These are phyloP conservation scores for Neonectria neomacrospora DNA, from an alignment of 2,329 filamentous ascomycete genomes.

Conservation along the genomic window DNA sequence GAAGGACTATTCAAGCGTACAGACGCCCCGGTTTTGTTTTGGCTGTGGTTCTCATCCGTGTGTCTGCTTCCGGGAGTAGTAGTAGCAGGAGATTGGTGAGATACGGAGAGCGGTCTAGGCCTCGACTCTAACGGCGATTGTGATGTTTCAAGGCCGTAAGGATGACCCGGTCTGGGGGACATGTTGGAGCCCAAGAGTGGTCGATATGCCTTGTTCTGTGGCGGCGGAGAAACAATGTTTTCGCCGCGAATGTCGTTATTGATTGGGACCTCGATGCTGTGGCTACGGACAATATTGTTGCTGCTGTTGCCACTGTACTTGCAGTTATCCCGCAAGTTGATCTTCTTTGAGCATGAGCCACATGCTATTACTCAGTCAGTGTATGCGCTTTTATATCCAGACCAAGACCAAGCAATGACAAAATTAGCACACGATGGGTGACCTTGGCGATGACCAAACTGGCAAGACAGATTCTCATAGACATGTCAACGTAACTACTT, in stretches of 20 bases:
- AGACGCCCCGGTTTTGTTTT: conserved; percentile 28
- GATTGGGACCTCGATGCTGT: not conserved
- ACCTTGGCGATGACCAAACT: not conserved
- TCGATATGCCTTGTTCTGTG: not conserved
- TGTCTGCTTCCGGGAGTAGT: conserved; percentile 26
- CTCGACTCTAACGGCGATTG: not conserved
- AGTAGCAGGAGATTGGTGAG: conserved; percentile 24
- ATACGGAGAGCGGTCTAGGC: not conserved
- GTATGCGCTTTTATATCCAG: not conserved
- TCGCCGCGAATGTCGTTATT: conserved; percentile 1
- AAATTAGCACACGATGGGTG: not conserved
- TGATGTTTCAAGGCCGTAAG: not conserved
- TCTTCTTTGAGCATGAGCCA: conserved; percentile 46
- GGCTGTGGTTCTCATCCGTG: conserved; percentile 13
- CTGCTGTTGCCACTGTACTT: conserved; percentile 38
- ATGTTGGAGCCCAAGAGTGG: not conserved
- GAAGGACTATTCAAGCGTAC: conserved; percentile 43
- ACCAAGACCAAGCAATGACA: not conserved
- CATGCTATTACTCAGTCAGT: conserved; percentile 41
- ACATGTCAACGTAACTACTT: conserved; percentile 13
- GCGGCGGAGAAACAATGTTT: not conserved
- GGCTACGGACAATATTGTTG: conserved; percentile 1
- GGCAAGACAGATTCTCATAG: not conserved
- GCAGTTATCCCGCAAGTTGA: conserved; percentile 45
- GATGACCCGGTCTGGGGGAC: not conserved